Base-by-base conservation (phyloP, 768 basidiomycete species). In the Lyophyllum decastes region DNA sequence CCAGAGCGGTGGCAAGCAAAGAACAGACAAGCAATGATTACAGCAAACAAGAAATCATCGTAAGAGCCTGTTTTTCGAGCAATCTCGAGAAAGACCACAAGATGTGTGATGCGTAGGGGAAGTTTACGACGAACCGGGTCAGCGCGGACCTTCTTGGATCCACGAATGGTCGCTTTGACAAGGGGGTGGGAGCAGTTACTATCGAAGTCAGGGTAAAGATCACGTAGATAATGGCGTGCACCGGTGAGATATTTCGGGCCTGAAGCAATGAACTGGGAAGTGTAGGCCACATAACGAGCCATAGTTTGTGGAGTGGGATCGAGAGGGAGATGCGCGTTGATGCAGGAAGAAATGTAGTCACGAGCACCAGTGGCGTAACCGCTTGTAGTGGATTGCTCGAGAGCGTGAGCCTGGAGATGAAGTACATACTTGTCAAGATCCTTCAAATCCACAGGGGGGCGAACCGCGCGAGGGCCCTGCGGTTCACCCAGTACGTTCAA, bases 1-100 rank as follows among this genome's bases (percentile, higher is more conserved):
- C 70, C 62, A 3, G 54, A 53, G 24, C 65, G 57, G 58, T 71
- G 70, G 43, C 68, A 71, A 8, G 57, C 65, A 51, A 68, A 70
- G 49, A 71, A 71, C 50, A 47, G 47, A 64, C 61, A 50, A 3
- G 66, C 33, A 14, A 68, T 52, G 12, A n/a, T n/a, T n/a, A 59
- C 58, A 10, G 35, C 58, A 43, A 65, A 72, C 9, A 66, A 54
- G 21, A 60, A 35, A 9, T 60, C 54, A n/a, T 60, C 54, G 17
- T 56, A 55, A 0, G 24, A 17, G 25, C 26, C 26, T 4, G 51
- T 21, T 8, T 24, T 1, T 1, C 34, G 33, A 2, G 44, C 45
- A 19, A 47, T 30, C 14, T 35, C 3, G 5, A 47, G 14, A n/a
- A 55, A 55, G 2, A 27, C 25, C 8, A 9, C 17, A 22, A 55